Base-by-base conservation (phyloP, 2,329 filamentous ascomycete genomes). In the Emmonsiellopsis sp. region DNA sequence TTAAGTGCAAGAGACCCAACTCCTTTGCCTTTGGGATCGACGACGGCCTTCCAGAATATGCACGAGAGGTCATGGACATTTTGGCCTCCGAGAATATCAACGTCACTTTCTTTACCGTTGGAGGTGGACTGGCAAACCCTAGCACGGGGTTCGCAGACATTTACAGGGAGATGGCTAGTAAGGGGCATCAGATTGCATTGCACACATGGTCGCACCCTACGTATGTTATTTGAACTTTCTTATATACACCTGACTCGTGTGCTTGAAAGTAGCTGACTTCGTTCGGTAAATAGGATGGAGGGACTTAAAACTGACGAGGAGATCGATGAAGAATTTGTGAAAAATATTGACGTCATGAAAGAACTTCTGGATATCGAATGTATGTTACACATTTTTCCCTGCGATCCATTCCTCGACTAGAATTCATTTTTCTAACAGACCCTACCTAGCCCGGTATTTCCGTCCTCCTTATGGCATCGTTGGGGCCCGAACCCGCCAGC, bases 21-120 rank as follows among this genome's bases (percentile, higher is more conserved):
- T 83, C 79, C 0, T 86, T 87, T 63, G 84, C 84, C 1, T 86
- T 87, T 65, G 84, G 83, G 49, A 86, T 87, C 57, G 84, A 87
- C 63, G 84, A 87, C 64, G 84, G 84, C 21, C 73, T 78, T 49
- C 84, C 84, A 46, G 62, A 69, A 36, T 75, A 78, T 53, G 82
- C 82, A 1, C 76, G 82, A 66, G 68, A 79, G 57, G 80, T 86
- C 17, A 78, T 85, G 69, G 69, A 77, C 42, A 81, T 84, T 51
- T 72, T 87, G 60, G 75, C 79, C 17, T 77, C 79, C 17, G 83
- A 82, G 50, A 66, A 72, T 52, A 82, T 87, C 60, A 77, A 81
- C 58, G 83, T 85, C 2, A 87, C 84, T 1, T 87, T 87, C 67
- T 87, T 87, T 70, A 85, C 83, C 37, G 82, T 87, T 43, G 84